Evolutionary conservation across 805 yeast genomes (phyloP).

Genomic region (Kazachstania africana): DNA sequence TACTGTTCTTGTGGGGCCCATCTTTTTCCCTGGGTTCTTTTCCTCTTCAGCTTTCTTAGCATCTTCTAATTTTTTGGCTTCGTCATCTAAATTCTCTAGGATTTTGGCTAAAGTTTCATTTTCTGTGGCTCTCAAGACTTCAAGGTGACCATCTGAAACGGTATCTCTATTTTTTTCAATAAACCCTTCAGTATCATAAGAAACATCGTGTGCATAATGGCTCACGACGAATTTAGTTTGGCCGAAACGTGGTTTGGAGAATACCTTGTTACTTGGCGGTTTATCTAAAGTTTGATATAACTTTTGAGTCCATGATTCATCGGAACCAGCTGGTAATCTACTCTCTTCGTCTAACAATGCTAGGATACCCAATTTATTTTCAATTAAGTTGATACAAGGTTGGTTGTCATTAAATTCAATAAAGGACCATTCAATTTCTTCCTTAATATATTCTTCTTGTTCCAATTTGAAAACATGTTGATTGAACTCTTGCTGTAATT

Average conservation of each 20-base stretch:
- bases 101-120: constrained; percentile 58
- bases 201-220: constrained; percentile 91
- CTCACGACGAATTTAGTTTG: constrained; percentile 79
- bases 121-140: constrained; percentile 58
- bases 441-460: constrained; percentile 87
- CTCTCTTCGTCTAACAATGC: constrained; percentile 91
- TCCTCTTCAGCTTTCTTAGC: constrained; percentile 21
- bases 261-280: constrained; percentile 61
- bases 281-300: constrained; percentile 77
- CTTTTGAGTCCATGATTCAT: constrained; percentile 84
- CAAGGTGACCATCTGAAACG: constrained; percentile 90
- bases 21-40: constrained; percentile 24
- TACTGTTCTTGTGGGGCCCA: constrained; percentile 35
- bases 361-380: constrained; percentile 76
- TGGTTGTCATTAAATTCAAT: constrained; percentile 94
- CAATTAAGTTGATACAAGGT: constrained; percentile 90
- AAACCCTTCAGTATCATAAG: constrained; percentile 87
- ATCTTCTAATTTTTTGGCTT: constrained; percentile 35
- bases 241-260: constrained; percentile 91
- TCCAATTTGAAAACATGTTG: constrained; percentile 95
- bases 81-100: constrained; percentile 50
- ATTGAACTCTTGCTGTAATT: constrained; percentile 92
- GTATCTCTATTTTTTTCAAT: constrained; percentile 96
- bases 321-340: constrained; percentile 85
- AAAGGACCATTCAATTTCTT: constrained; percentile 92